phyloP scores from a whole-genome alignment of 1,284 basidiomycete genomes.

The Heliocybe sulcata region DNA sequence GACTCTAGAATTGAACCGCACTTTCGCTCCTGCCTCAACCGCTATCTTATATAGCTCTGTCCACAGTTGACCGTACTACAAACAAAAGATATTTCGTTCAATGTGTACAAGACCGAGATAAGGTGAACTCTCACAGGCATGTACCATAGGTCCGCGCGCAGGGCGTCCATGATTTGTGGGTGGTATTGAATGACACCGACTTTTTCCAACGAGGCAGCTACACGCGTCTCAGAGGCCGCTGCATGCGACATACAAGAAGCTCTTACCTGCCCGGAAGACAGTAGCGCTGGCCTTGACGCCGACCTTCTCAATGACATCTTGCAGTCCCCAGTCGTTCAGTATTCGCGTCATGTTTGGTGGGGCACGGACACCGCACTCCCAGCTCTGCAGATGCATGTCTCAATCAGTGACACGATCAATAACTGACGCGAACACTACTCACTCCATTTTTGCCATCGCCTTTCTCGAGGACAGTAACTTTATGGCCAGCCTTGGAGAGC shows the following conservation, averaged over 20 bases:
- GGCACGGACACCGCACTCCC: slow-evolving; percentile 35
- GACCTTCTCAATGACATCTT: slow-evolving; percentile 21
- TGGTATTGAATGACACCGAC: slow-evolving; percentile 27
- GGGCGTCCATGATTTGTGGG: slow-evolving; percentile 27
- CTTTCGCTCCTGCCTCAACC: slow-evolving; percentile 23
- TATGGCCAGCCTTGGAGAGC: not conserved
- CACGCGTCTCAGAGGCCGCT: not conserved
- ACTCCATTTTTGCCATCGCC: not conserved
- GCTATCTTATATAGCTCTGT: slow-evolving; percentile 9
- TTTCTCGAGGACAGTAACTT: slow-evolving; percentile 1
- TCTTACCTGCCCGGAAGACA: not conserved
- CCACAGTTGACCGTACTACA: not conserved
- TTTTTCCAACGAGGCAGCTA: slow-evolving; percentile 25
- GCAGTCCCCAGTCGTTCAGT: slow-evolving; percentile 48
- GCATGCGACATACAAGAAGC: not conserved
- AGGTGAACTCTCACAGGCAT: slow-evolving; percentile 21
- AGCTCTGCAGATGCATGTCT: not conserved
- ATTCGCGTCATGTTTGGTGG: slow-evolving; percentile 53
- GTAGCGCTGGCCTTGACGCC: not conserved
- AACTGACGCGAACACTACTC: not conserved
- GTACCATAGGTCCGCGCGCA: slow-evolving; percentile 29
- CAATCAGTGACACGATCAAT: not conserved
- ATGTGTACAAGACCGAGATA: not conserved
- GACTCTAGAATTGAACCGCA: not conserved
- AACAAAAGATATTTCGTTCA: not conserved